Percentiles rank a stretch among this genome's conserved stretches.
phyloP scores from a whole-genome alignment of 2,329 filamentous ascomycete genomes.

The Phyllosticta citrichinensis region DNA sequence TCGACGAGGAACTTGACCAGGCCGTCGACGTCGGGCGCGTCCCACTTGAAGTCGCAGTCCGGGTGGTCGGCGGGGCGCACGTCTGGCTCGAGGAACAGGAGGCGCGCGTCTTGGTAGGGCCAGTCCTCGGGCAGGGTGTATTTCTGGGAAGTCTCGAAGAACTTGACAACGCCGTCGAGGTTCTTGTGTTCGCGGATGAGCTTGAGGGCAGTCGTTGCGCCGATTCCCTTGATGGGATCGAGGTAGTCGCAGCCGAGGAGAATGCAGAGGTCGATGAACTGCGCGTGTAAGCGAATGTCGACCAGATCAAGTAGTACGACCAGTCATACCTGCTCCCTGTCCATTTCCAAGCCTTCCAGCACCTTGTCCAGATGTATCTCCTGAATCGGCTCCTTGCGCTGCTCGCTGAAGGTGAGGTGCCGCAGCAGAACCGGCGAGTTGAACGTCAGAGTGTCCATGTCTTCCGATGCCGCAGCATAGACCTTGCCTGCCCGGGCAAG shows the following conservation, averaged over 20 bases:
- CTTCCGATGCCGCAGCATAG: conserved; percentile 91
- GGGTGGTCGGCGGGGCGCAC: conserved; percentile 74
- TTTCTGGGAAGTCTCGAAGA: conserved; percentile 67
- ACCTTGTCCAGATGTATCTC: conserved; percentile 86
- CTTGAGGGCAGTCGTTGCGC: conserved; percentile 83
- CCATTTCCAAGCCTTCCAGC: conserved; percentile 79
- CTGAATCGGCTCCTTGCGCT: conserved; percentile 93
- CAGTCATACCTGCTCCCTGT: conserved; percentile 60
- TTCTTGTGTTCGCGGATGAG: conserved; percentile 85
- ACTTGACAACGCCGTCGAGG: conserved; percentile 79
- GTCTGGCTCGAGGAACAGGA: conserved; percentile 85
- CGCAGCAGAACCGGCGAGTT: conserved; percentile 81
- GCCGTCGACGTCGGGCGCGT: conserved; percentile 81
- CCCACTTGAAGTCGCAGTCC: conserved; percentile 96
- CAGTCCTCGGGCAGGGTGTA: conserved; percentile 89
- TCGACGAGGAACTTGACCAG: conserved; percentile 81
- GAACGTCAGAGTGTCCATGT: conserved; percentile 98
- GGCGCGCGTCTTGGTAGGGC: conserved; percentile 85
- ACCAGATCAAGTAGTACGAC: not conserved
- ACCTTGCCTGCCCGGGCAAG: conserved; percentile 88
- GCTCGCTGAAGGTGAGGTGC: conserved; percentile 93
- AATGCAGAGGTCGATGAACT: conserved; percentile 98
- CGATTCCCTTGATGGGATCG: conserved; percentile 90
- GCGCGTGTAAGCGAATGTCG: conserved; percentile 5
- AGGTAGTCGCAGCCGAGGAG: conserved; percentile 96